Conservation (phyloP, 352 stramenopile genomes). For the Pythium graminicola region DNA sequence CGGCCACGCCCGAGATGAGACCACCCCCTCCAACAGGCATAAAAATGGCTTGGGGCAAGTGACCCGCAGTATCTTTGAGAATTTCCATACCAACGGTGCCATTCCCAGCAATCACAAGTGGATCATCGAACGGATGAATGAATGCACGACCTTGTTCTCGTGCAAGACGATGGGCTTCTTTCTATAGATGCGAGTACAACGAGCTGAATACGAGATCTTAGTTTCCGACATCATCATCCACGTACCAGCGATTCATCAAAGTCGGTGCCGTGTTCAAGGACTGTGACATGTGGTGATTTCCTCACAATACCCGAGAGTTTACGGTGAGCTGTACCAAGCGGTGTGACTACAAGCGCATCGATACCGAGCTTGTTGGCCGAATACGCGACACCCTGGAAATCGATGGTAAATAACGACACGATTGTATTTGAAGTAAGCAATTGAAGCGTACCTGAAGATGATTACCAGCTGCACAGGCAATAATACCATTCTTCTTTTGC, state of each 20-base stretch:
- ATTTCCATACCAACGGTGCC: constrained; percentile 95
- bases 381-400: constrained; percentile 92
- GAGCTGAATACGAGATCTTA: too few species aligned
- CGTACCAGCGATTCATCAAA: constrained; percentile 82
- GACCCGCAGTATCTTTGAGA: constrained; percentile 77
- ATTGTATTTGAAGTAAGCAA: too few species aligned
- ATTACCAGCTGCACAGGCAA: constrained; percentile 91
- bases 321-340: constrained; percentile 94
- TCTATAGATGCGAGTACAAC: too few species aligned
- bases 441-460: too few species aligned
- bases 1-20: constrained; percentile 95
- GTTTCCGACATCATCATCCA: too few species aligned
- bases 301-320: constrained; percentile 82
- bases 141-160: constrained; percentile 89
- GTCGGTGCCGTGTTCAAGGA: constrained; percentile 80
- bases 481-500: constrained; percentile 70
- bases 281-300: constrained; percentile 58
- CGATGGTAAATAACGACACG: too few species aligned
- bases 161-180: constrained; percentile 90
- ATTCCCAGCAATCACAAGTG: constrained; percentile 96
- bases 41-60: constrained; percentile 95
- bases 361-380: constrained; percentile 90
- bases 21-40: constrained; percentile 95
- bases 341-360: constrained; percentile 96
- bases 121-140: constrained; percentile 98